Percentiles rank a stretch among this genome's conserved stretches.
Evolutionary conservation across 768 basidiomycete genomes (phyloP).

Genomic region (Naganishia vishniacii): DNA sequence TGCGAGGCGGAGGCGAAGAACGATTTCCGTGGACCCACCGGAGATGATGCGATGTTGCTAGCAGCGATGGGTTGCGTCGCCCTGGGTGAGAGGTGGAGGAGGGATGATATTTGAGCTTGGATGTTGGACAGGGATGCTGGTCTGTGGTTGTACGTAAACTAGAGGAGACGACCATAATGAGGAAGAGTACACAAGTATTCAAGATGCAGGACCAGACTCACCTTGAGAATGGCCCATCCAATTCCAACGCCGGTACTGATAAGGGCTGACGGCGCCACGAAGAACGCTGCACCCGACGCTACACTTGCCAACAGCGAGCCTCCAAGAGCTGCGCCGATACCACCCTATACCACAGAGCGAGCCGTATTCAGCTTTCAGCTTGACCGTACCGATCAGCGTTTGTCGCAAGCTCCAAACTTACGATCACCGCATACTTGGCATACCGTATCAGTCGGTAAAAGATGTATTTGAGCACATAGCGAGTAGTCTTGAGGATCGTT

Average conservation of each 20-base stretch:
- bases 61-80: conserved; percentile 11
- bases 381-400: no score
- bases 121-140: conserved; percentile 13
- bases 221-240: conserved; percentile 24
- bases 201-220: no score
- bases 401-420: no score
- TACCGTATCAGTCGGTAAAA: conserved; percentile 26
- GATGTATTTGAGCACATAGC: conserved; percentile 26
- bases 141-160: conserved; percentile 24
- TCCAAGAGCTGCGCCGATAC: conserved; percentile 21
- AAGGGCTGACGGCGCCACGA: conserved; percentile 24
- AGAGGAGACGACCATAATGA: background rate
- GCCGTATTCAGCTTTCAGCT: no score
- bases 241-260: conserved; percentile 23
- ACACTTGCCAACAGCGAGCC: conserved; percentile 21
- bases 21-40: conserved; percentile 6
- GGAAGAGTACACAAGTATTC: no score
- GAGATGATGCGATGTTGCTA: conserved; percentile 3
- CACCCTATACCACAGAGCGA: conserved; percentile 17
- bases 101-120: conserved; percentile 6
- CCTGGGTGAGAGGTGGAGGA: conserved; percentile 20
- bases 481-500: conserved; percentile 20
- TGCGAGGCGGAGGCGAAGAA: conserved; percentile 1
- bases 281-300: conserved; percentile 22
- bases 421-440: conserved; percentile 27